Evolutionary conservation across 2,329 filamentous ascomycete species (phyloP).

Genomic region (Trichoderma cornu-damae): DNA sequence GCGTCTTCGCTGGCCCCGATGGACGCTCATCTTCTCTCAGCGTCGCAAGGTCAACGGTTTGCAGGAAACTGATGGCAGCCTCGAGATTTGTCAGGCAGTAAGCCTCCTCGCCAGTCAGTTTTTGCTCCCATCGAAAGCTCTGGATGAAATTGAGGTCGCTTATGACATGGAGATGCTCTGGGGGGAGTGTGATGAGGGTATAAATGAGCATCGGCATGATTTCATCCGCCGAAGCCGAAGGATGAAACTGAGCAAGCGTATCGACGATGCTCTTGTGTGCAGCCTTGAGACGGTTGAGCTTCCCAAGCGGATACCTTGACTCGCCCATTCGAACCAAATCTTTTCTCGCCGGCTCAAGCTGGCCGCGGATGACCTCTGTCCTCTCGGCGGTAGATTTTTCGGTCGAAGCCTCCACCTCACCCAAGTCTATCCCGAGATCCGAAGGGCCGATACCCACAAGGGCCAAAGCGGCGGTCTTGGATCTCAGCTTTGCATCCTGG

Average conservation of each 20-base stretch:
- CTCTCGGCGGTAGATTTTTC: constrained; percentile 51
- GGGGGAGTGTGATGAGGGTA: constrained; percentile 83
- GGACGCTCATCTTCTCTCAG: constrained; percentile 73
- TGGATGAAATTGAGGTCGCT: constrained; percentile 96
- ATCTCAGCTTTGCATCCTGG: constrained; percentile 87
- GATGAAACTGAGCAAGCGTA: constrained; percentile 62
- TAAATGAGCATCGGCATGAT: constrained; percentile 97
- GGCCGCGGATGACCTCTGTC: constrained; percentile 63
- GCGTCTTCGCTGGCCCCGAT: constrained; percentile 58
- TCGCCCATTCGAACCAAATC: constrained; percentile 79
- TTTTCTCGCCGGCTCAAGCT: constrained; percentile 62
- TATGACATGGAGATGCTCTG: constrained; percentile 79
- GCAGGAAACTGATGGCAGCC: constrained; percentile 87
- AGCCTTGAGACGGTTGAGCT: constrained; percentile 80
- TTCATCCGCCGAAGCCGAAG: constrained; percentile 89
- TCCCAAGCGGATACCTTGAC: constrained; percentile 81
- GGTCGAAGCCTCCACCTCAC: constrained; percentile 50
- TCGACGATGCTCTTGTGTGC: constrained; percentile 95
- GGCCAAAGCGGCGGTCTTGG: constrained; percentile 82
- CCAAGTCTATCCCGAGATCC: constrained; percentile 76
- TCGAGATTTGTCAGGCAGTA: constrained; percentile 97
- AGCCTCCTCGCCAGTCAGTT: constrained; percentile 87
- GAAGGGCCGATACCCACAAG: constrained; percentile 86
- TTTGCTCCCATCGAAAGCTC: constrained; percentile 76
- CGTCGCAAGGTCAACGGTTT: constrained; percentile 90